Conservation (phyloP, 2,329 filamentous ascomycete genomes). For the Hymenoscyphus infarciens region DNA sequence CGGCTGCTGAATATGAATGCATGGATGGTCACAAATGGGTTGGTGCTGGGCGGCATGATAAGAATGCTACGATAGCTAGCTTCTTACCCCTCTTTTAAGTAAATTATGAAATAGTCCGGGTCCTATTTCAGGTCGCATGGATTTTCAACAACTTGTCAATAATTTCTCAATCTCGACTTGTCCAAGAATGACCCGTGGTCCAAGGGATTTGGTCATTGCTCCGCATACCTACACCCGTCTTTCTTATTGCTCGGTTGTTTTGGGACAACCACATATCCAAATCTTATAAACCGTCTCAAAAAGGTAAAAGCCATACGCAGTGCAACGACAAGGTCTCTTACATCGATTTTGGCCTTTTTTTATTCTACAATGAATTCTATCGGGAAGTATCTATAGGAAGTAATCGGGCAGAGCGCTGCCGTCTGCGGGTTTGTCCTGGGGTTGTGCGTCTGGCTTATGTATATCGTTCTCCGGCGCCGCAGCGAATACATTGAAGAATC, state of each 20-base stretch:
- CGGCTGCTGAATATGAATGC: constrained; percentile 10
- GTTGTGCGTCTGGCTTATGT: constrained; percentile 82
- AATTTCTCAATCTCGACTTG: neutral
- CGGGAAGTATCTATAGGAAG: constrained; percentile 52
- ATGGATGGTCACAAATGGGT: constrained; percentile 6
- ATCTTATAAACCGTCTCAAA: neutral
- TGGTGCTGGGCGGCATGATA: neutral
- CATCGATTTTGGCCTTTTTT: neutral
- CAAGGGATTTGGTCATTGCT: too few species aligned
- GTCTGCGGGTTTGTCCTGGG: constrained; percentile 66
- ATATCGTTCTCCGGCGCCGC: constrained; percentile 93
- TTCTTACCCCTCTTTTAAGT: constrained; percentile 5
- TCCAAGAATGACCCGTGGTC: neutral
- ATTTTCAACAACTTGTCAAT: neutral
- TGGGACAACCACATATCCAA: neutral
- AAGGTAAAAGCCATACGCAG: too few species aligned
- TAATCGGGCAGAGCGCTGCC: constrained; percentile 64
- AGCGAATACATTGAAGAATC: constrained; percentile 97
- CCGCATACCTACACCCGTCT: too few species aligned
- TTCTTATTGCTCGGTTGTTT: too few species aligned
- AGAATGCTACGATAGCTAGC: constrained; percentile 4
- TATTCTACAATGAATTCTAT: neutral
- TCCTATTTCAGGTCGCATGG: neutral
- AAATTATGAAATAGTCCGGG: constrained; percentile 1
- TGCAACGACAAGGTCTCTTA: too few species aligned